Base-by-base conservation (phyloP, 257 asterid species). In the Jaltomata sinuosa region DNA sequence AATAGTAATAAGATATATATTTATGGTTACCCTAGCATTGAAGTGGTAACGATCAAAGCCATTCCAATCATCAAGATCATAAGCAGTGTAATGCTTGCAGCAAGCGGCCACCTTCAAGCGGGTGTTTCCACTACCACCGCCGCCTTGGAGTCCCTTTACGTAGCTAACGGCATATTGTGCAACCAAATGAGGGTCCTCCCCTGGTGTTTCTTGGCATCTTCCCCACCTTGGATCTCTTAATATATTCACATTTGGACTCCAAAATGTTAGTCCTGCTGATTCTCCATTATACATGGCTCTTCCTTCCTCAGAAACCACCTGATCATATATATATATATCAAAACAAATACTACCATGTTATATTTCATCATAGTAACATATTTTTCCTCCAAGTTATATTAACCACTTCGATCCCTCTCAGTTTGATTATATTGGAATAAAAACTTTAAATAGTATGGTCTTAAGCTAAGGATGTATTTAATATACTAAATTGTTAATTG, bases 231-330 rank as follows among this genome's bases (percentile, higher is more conserved):
- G 99, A 86, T 95, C 99, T 68, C 99, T 91, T 22, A 94, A 93
- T 77, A 95, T 91, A 83, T 95, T 95, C 87, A 95, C 99, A 19
- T 95, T 95, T 40, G 99, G 99, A 82, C 99, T 95, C 99, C 99
- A 95, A 85, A 87, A 93, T 34, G 98, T 93, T 25, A 95, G 85
- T 1, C 99, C 98, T 0, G 97, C 97, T 36, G 72, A 25, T 6
- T 98, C 99, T 82, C 97, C 99, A 11, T 95, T 95, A 88, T 95
- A 90, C 99, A 95, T 94, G 1, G 99, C 98, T 80, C 99, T 91
- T 55, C 93, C 99, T 87, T 95, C 99, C 50, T 91, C 91, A 6
- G 99, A 95, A 7, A 95, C 99, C 83, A 91, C 99, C 99, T 95
- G 50, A 18, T n/a, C 19, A 15, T 61, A 61, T 14, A 19, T 32